These are phyloP conservation scores for Pythium insidiosum DNA, from an alignment of 352 stramenopile genomes.

Conservation along the genomic window DNA sequence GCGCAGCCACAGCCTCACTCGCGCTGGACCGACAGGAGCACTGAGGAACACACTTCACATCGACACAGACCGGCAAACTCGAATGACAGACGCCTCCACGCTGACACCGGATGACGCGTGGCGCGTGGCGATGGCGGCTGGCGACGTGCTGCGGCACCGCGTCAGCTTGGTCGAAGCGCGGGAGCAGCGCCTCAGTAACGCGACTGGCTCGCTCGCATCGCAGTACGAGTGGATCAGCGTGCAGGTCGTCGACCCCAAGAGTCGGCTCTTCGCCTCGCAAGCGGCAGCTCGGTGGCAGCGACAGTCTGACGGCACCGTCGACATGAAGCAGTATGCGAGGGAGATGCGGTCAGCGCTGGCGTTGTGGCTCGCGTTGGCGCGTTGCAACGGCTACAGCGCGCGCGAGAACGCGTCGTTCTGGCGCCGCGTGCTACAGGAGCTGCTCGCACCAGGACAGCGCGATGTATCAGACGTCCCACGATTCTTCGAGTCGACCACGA, in stretches of 20 bases:
- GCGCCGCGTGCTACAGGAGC: neutral
- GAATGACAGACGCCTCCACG: neutral
- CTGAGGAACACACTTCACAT: no score
- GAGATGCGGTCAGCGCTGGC: neutral
- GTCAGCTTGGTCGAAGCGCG: neutral
- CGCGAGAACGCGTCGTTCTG: slow-evolving; percentile 3
- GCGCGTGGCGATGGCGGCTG: slow-evolving; percentile 1
- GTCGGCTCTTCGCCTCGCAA: neutral
- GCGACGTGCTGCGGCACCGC: neutral
- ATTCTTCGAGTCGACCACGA: neutral
- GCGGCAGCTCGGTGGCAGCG: neutral
- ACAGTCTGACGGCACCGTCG: neutral
- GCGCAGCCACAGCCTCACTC: no score
- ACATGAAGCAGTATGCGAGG: slow-evolving; percentile 2
- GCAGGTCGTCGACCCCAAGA: slow-evolving; percentile 2
- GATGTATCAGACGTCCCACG: neutral
- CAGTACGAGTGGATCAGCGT: slow-evolving; percentile 7
- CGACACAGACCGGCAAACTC: no score
- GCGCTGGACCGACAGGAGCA: no score
- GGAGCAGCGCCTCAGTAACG: no score
- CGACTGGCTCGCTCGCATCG: neutral
- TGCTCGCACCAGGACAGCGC: neutral
- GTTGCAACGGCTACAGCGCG: neutral
- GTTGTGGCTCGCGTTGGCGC: neutral
- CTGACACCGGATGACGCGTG: slow-evolving; percentile 1